phyloP scores from a whole-genome alignment of 1,284 basidiomycete species.

The Schizopora paradoxa region DNA sequence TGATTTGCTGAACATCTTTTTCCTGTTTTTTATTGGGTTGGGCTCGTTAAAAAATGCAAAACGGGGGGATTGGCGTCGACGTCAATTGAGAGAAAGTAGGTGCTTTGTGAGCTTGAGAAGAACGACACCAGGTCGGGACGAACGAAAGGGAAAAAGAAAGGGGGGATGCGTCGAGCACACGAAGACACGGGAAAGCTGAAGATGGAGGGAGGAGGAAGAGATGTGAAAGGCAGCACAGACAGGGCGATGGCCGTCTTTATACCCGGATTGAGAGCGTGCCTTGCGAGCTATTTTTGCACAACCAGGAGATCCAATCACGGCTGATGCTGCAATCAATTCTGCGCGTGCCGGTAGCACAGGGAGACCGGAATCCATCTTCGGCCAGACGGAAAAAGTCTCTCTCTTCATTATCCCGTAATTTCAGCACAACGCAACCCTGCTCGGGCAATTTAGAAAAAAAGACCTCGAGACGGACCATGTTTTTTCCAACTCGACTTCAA shows the following conservation, averaged over 20 bases:
- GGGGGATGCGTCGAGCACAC: background rate
- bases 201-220: background rate
- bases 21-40: background rate
- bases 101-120: slow-evolving; percentile 8
- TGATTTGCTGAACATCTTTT: slow-evolving; percentile 8
- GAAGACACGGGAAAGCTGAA: background rate
- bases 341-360: too few relatives aligned
- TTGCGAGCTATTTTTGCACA: background rate
- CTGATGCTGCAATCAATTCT: background rate
- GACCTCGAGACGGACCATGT: too few relatives aligned
- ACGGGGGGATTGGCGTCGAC: background rate
- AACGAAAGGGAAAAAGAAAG: background rate
- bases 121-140: slow-evolving; percentile 8
- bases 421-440: too few relatives aligned
- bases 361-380: too few relatives aligned
- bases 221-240: background rate
- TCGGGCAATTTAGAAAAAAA: too few relatives aligned
- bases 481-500: too few relatives aligned
- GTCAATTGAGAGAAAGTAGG: slow-evolving; percentile 2
- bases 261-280: too few relatives aligned
- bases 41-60: background rate
- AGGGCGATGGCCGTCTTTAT: too few relatives aligned
- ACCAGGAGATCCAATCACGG: background rate
- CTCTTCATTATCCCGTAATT: too few relatives aligned
- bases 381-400: too few relatives aligned